Conservation (phyloP, 2,329 filamentous ascomycete species). For the Talaromyces sp. region DNA sequence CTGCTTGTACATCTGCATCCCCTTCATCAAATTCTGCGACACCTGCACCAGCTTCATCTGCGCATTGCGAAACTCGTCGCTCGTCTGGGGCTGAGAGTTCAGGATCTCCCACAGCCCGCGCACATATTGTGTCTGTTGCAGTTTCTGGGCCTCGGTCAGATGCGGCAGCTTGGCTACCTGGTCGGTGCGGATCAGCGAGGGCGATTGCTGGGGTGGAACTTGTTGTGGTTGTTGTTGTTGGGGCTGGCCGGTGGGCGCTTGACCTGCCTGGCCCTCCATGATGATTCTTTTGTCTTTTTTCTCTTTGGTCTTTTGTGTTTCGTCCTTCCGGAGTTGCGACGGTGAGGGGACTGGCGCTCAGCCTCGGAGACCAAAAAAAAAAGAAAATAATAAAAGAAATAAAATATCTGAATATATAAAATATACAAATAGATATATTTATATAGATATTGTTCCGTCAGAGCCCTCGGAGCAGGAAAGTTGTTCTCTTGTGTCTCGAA, state of each 20-base stretch:
- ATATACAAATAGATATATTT: background rate
- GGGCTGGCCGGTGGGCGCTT: constrained; percentile 14
- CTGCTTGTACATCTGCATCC: constrained; percentile 43
- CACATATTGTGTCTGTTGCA: constrained; percentile 50
- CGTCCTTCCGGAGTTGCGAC: background rate
- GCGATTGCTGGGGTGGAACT: constrained; percentile 33
- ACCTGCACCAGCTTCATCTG: constrained; percentile 48
- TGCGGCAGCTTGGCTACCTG: constrained; percentile 50
- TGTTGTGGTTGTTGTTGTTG: constrained; percentile 20
- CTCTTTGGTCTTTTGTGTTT: background rate
- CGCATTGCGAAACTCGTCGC: constrained; percentile 45
- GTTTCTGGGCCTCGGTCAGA: constrained; percentile 51
- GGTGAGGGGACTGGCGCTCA: background rate
- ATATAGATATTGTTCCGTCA: background rate
- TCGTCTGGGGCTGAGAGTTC: constrained; percentile 44
- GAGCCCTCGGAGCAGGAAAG: background rate
- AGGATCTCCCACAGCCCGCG: constrained; percentile 50
- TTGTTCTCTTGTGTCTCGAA: background rate
- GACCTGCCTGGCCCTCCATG: constrained; percentile 12
- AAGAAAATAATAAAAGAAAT: background rate
- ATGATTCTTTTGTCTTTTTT: background rate
- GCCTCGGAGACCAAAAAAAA: background rate
- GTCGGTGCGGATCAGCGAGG: constrained; percentile 46
- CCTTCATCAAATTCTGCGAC: constrained; percentile 48
- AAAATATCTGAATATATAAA: too few species aligned